These are phyloP conservation scores for Thermomucor indicae-seudaticae DNA, from an alignment of 371 early-diverging fungal genomes.

Conservation along the genomic window DNA sequence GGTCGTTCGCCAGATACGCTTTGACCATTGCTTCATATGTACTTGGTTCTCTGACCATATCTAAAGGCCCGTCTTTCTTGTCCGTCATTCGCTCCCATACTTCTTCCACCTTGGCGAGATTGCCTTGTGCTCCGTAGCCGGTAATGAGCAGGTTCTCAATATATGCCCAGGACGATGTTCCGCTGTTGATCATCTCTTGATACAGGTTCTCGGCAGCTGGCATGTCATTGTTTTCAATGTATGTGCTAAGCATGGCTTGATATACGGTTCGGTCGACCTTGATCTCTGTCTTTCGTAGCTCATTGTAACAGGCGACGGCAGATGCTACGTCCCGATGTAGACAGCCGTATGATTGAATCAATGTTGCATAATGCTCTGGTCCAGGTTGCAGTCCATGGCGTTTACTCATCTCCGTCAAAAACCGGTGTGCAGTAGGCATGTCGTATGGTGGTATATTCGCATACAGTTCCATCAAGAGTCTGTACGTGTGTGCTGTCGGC, in stretches of 20 bases:
- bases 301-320: constrained; percentile 46
- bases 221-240: constrained; percentile 47
- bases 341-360: constrained; percentile 59
- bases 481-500: constrained; percentile 56
- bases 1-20: constrained; percentile 43
- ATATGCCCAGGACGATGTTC: constrained; percentile 45
- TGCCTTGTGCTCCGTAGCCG: constrained; percentile 35
- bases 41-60: constrained; percentile 49
- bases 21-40: constrained; percentile 61
- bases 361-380: constrained; percentile 50
- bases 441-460: constrained; percentile 59
- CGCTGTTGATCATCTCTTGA: constrained; percentile 30
- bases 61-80: constrained; percentile 10
- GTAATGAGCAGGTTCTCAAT: constrained; percentile 62
- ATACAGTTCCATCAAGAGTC: constrained; percentile 55
- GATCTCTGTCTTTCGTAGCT: constrained; percentile 42
- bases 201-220: constrained; percentile 43
- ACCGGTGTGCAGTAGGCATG: constrained; percentile 49
- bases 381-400: constrained; percentile 39
- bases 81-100: constrained; percentile 45
- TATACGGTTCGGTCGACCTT: constrained; percentile 47
- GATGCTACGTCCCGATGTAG: constrained; percentile 52
- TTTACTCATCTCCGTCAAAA: constrained; percentile 46
- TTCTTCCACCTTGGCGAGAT: constrained; percentile 36
- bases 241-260: constrained; percentile 53